Percentiles rank a stretch among this genome's conserved stretches.
phyloP scores from a whole-genome alignment of 2,329 filamentous ascomycete genomes.

The Karstenula rhodostoma region DNA sequence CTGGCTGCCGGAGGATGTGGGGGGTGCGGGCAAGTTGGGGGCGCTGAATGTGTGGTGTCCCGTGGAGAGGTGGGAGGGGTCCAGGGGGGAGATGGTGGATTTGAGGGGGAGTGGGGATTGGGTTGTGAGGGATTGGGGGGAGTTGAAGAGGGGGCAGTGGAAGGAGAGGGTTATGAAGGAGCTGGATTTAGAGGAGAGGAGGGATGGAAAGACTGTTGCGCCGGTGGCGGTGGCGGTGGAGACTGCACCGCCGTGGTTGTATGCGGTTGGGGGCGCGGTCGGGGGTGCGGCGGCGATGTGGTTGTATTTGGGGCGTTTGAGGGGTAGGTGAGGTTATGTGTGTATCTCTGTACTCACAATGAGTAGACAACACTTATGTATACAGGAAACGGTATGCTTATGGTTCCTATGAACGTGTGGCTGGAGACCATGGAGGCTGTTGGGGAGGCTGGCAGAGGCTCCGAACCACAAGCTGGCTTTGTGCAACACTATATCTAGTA shows the following conservation, averaged over 20 bases:
- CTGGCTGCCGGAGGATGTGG: conserved; percentile 30
- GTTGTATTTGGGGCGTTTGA: neutral
- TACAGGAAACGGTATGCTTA: too few relatives aligned
- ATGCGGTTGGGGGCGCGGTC: neutral
- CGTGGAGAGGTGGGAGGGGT: conserved; percentile 36
- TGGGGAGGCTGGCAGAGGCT: too few relatives aligned
- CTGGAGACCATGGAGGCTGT: too few relatives aligned
- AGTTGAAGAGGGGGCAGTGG: conserved; percentile 8
- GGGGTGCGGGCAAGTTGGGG: conserved; percentile 27
- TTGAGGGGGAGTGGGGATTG: conserved; percentile 31
- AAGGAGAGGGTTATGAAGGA: conserved; percentile 7
- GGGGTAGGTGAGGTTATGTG: neutral
- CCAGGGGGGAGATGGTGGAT: conserved; percentile 31
- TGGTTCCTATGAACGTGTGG: too few relatives aligned
- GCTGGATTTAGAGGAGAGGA: neutral
- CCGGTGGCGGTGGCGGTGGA: neutral
- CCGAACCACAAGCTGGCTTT: too few relatives aligned
- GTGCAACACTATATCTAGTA: too few relatives aligned
- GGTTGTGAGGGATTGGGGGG: conserved; percentile 28
- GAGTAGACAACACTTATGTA: too few relatives aligned
- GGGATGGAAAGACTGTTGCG: neutral
- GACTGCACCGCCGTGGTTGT: neutral
- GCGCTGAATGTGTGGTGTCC: conserved; percentile 44
- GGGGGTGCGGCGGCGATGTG: neutral
- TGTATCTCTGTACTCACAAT: too few relatives aligned